Evolutionary conservation across 768 basidiomycete genomes (phyloP).

Genomic region (Saitozyma sp.): DNA sequence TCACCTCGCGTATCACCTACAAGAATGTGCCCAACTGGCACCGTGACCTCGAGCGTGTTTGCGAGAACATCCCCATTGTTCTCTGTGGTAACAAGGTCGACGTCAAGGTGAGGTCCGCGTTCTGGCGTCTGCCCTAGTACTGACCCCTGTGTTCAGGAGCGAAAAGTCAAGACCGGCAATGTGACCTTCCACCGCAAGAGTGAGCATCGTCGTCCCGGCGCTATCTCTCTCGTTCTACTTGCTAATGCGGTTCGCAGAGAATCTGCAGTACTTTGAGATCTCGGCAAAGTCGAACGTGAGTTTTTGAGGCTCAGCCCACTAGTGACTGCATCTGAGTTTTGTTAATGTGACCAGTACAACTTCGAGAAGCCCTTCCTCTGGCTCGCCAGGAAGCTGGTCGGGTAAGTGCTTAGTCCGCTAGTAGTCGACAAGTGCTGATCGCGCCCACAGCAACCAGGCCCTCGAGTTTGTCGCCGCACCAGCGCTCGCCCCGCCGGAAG

Average conservation of each 20-base stretch:
- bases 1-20: conserved; percentile 99
- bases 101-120: conserved; percentile 73
- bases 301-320: neutral
- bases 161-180: conserved; percentile 97
- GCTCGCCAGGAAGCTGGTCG: conserved; percentile 96
- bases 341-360: conserved; percentile 65
- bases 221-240: neutral
- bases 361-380: conserved; percentile 99
- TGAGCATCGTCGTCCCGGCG: conserved; percentile 7
- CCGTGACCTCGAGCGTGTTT: conserved; percentile 94
- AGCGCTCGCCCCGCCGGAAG: conserved; percentile 91
- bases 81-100: conserved; percentile 99
- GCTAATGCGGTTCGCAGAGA: conserved; percentile 57
- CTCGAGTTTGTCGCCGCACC: conserved; percentile 97
- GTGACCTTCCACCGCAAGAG: conserved; percentile 99
- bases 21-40: conserved; percentile 99
- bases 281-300: conserved; percentile 90
- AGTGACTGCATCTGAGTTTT: neutral
- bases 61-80: conserved; percentile 99
- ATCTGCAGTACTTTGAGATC: conserved; percentile 99
- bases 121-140: neutral
- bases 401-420: conserved; percentile 60
- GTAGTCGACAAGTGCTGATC: neutral
- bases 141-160: conserved; percentile 65
- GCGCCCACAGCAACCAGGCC: conserved; percentile 64